phyloP scores from a whole-genome alignment of 805 yeast species.

The Hanseniaspora vineae region DNA sequence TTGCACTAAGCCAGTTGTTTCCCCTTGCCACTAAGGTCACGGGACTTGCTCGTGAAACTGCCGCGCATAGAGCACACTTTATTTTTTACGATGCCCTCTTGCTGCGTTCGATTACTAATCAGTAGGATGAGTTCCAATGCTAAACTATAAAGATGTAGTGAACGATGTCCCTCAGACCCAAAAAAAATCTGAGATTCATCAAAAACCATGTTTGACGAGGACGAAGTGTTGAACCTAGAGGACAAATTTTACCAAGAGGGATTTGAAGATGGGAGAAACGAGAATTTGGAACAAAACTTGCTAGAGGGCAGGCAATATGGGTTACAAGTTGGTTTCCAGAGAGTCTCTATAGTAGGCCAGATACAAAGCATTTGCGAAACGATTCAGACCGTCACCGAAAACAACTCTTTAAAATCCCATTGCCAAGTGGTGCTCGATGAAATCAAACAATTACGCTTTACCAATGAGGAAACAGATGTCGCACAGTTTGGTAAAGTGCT shows the following conservation, averaged over 20 bases:
- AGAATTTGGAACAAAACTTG: slow-evolving; percentile 45
- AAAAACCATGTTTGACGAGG: slow-evolving; percentile 11
- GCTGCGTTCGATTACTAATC: too few species aligned
- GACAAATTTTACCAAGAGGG: slow-evolving; percentile 52
- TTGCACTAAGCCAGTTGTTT: too few species aligned
- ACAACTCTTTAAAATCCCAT: slow-evolving; percentile 11
- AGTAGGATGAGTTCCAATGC: too few species aligned
- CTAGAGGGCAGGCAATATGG: slow-evolving; percentile 81
- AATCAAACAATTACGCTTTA: slow-evolving; percentile 22
- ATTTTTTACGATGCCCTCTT: too few species aligned
- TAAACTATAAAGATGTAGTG: too few species aligned
- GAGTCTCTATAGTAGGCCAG: slow-evolving; percentile 59
- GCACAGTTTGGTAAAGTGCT: slow-evolving; percentile 39
- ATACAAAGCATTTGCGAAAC: slow-evolving; percentile 36
- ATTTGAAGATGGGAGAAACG: slow-evolving; percentile 52
- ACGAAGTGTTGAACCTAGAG: slow-evolving; percentile 48
- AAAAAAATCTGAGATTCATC: too few species aligned
- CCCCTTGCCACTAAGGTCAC: too few species aligned
- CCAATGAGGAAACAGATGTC: slow-evolving; percentile 44
- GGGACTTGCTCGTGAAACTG: too few species aligned
- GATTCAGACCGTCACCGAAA: slow-evolving; percentile 22
- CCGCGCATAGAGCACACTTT: too few species aligned
- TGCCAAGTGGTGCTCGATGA: slow-evolving; percentile 15
- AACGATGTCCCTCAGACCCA: too few species aligned
- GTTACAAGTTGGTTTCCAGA: slow-evolving; percentile 61